Percentiles rank a stretch among this genome's conserved stretches.
These are phyloP conservation scores for Rhizopogon vinicolor DNA, from an alignment of 768 basidiomycete genomes.

Conservation along the genomic window DNA sequence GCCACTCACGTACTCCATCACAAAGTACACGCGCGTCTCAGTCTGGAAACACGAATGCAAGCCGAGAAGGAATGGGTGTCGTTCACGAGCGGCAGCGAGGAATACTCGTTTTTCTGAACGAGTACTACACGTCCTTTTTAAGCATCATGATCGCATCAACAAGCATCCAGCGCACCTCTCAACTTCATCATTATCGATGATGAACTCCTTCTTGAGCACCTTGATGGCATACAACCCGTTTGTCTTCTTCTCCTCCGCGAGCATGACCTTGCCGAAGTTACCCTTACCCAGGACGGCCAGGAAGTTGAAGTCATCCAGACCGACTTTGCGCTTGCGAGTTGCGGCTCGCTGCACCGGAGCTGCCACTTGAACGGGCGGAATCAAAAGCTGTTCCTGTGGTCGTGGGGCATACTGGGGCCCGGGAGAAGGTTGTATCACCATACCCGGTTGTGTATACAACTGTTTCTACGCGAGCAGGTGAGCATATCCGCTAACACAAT, in stretches of 20 bases:
- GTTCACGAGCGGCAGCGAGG: constrained; percentile 91
- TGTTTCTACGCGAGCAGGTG: constrained; percentile 7
- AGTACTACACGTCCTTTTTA: constrained; percentile 53
- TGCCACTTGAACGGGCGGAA: constrained; percentile 22
- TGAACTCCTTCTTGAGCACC: constrained; percentile 99
- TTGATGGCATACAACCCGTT: constrained; percentile 96
- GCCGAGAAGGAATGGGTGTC: constrained; percentile 95
- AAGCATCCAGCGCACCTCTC: constrained; percentile 65
- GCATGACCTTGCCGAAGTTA: constrained; percentile 99
- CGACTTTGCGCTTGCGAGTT: constrained; percentile 77
- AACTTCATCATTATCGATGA: constrained; percentile 99
- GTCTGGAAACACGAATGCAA: constrained; percentile 99
- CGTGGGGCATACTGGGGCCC: constrained; percentile 20
- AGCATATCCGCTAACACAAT: constrained; percentile 6
- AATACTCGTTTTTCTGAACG: constrained; percentile 99
- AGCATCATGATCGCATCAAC: constrained; percentile 5
- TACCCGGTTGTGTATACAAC: constrained; percentile 19
- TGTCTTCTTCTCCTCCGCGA: constrained; percentile 95
- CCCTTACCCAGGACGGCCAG: constrained; percentile 97
- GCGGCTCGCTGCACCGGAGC: constrained; percentile 37
- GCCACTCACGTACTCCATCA: constrained; percentile 99
- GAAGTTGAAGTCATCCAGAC: constrained; percentile 98
- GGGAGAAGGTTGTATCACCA: constrained; percentile 12
- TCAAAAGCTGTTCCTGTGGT: constrained; percentile 26
- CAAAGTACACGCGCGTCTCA: constrained; percentile 98